Conservation (phyloP, 805 yeast species). For the Tetrapisispora phaffii region DNA sequence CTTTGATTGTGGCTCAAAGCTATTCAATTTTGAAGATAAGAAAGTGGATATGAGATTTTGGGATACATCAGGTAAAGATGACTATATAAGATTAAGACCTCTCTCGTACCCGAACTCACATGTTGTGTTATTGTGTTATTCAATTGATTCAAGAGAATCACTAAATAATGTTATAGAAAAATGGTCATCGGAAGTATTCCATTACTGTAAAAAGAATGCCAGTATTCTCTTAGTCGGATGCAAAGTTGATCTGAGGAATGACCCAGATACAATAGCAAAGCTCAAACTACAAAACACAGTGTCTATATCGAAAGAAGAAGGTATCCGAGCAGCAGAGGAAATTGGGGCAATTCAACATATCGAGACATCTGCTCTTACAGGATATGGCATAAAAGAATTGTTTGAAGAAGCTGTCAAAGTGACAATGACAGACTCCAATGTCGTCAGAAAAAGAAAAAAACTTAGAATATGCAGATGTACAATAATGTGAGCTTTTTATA, state of each 20-base stretch:
- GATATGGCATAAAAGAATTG: conserved; percentile 85
- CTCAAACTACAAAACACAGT: conserved; percentile 63
- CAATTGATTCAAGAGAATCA: conserved; percentile 85
- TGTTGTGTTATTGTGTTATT: conserved; percentile 82
- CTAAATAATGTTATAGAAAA: conserved; percentile 88
- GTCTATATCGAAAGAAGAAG: conserved; percentile 78
- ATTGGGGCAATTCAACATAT: conserved; percentile 79
- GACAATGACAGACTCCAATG: conserved; percentile 30
- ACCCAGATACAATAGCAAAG: conserved; percentile 63
- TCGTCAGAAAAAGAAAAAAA: background rate
- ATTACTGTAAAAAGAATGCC: conserved; percentile 78
- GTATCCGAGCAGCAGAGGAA: conserved; percentile 76
- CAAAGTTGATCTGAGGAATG: conserved; percentile 80
- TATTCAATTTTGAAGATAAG: conserved; percentile 83
- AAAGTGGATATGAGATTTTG: conserved; percentile 86
- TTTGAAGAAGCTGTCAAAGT: conserved; percentile 90
- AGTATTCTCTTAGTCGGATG: conserved; percentile 89
- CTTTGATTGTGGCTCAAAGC: conserved; percentile 94
- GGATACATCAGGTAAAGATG: conserved; percentile 99
- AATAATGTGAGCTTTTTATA: background rate
- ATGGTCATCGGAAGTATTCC: conserved; percentile 89
- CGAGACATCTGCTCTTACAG: conserved; percentile 87
- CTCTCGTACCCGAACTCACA: conserved; percentile 86
- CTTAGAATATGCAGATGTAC: background rate
- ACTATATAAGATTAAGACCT: conserved; percentile 87